Percentiles rank a stretch among this genome's conserved stretches.
Conservation (phyloP, 352 stramenopile species). For the Albugo laibachii region DNA sequence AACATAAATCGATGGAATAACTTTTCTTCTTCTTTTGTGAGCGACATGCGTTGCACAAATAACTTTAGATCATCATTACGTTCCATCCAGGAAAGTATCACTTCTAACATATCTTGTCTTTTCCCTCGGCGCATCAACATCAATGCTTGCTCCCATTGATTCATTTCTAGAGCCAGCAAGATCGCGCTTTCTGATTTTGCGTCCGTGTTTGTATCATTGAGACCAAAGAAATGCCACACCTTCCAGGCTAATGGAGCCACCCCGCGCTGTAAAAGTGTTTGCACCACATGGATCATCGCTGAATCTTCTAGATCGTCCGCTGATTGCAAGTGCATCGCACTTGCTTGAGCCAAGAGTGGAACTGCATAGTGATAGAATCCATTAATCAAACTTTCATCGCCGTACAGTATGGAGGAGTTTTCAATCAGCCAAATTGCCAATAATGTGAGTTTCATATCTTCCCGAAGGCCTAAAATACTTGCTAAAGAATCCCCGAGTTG, state of each 20-base stretch:
- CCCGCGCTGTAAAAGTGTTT: constrained; percentile 54
- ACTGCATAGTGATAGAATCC: background rate
- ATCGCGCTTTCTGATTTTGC: constrained; percentile 24
- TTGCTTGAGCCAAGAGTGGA: constrained; percentile 3
- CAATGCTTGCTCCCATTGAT: constrained; percentile 50
- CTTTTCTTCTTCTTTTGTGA: constrained; percentile 27
- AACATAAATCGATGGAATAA: constrained; percentile 59
- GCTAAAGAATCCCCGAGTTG: constrained; percentile 46
- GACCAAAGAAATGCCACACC: constrained; percentile 63
- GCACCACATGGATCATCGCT: constrained; percentile 51
- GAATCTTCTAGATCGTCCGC: constrained; percentile 52
- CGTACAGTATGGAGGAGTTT: constrained; percentile 50
- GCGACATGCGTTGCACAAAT: constrained; percentile 35
- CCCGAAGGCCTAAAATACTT: constrained; percentile 41
- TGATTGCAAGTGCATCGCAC: constrained; percentile 46
- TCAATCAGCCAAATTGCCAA: constrained; percentile 62
- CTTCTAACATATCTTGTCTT: constrained; percentile 27
- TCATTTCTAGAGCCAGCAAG: constrained; percentile 56
- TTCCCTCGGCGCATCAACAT: constrained; percentile 34
- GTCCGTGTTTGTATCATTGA: constrained; percentile 11
- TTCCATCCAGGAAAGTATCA: constrained; percentile 56
- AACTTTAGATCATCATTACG: constrained; percentile 54
- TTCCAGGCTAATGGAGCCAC: constrained; percentile 66
- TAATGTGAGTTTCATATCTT: constrained; percentile 70
- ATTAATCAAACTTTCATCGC: background rate